Evolutionary conservation across 2,329 filamentous ascomycete species (phyloP).

Genomic region (Beauveria medogensis): DNA sequence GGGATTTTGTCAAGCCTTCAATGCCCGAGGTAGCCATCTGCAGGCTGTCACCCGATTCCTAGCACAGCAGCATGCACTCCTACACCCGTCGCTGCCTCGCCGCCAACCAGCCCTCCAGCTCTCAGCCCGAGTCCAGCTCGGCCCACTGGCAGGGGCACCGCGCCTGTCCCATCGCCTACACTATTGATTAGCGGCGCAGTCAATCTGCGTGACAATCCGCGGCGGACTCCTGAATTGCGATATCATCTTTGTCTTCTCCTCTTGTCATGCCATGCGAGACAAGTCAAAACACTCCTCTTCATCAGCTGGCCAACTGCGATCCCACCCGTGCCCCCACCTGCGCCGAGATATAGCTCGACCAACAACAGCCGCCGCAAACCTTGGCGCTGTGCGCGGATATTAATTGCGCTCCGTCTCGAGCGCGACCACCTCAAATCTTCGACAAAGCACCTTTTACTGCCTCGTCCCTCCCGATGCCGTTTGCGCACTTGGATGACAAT

Average conservation of each 20-base stretch:
- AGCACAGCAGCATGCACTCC: neutral
- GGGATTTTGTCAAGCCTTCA: neutral
- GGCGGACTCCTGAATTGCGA: constrained; percentile 1
- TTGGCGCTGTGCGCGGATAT: constrained; percentile 8
- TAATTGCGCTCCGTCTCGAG: neutral
- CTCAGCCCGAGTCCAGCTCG: constrained; percentile 6
- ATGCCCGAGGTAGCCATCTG: neutral
- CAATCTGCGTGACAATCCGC: neutral
- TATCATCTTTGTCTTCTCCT: neutral
- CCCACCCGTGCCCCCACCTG: neutral
- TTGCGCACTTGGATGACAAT: constrained; percentile 14
- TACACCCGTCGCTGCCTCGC: neutral
- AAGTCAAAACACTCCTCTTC: neutral
- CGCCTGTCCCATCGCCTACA: neutral
- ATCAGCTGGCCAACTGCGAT: neutral
- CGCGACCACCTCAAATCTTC: neutral
- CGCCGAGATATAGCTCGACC: neutral
- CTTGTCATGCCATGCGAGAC: constrained; percentile 5
- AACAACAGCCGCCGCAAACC: neutral
- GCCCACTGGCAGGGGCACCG: constrained; percentile 6
- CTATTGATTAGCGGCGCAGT: constrained; percentile 7
- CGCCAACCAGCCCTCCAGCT: constrained; percentile 6
- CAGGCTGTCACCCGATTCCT: constrained; percentile 2
- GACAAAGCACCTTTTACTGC: neutral
- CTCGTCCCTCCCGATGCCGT: neutral